phyloP scores from a whole-genome alignment of 805 yeast genomes.

The Candida incommunis region DNA sequence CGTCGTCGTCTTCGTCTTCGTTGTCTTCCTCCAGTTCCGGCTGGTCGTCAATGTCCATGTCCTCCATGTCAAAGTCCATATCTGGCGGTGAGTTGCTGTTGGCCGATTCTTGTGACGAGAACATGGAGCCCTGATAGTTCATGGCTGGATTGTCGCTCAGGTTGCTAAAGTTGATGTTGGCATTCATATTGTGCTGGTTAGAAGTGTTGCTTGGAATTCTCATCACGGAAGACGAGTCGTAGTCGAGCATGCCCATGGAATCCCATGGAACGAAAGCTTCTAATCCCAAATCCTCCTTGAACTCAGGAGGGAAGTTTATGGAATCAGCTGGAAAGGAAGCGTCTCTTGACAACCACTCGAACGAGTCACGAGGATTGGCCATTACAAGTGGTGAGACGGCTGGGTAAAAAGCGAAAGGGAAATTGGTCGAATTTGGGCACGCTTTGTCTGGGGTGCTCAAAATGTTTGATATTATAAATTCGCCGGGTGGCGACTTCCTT shows the following conservation, averaged over 20 bases:
- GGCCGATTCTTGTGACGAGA: background rate
- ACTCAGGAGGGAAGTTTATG: background rate
- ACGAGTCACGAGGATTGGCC: background rate
- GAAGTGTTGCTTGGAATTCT: background rate
- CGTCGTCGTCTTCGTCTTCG: constrained; percentile 13
- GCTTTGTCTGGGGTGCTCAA: no score
- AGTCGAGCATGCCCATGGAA: background rate
- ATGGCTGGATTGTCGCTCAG: constrained; percentile 1
- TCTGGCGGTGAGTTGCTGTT: no score
- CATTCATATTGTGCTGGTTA: background rate
- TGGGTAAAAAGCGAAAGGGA: no score
- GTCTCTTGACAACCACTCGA: background rate
- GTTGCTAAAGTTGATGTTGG: background rate
- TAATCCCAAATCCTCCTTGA: background rate
- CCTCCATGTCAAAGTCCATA: constrained; percentile 1
- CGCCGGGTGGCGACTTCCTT: no score
- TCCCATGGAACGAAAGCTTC: constrained; percentile 1
- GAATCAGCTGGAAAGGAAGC: background rate
- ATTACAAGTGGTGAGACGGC: no score
- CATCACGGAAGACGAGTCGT: background rate
- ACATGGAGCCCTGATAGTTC: background rate
- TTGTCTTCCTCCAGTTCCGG: constrained; percentile 4
- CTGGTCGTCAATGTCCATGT: background rate
- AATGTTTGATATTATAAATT: no score
- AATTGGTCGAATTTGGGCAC: no score